Percentiles rank a stretch among this genome's conserved stretches.
Conservation (phyloP, 345 rosid genomes). For the Erodium maritimum region DNA sequence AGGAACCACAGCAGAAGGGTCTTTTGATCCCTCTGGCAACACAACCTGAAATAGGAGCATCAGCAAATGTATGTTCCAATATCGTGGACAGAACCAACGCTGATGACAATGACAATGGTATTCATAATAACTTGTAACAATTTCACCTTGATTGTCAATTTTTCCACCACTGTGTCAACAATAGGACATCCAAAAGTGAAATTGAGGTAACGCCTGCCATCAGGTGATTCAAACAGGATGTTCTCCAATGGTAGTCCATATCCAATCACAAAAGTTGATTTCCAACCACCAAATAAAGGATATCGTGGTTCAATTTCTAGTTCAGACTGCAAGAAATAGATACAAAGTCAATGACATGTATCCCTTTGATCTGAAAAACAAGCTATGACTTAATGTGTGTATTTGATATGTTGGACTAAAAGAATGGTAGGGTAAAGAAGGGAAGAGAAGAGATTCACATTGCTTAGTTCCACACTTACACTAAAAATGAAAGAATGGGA, state of each 20-base stretch:
- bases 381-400: neutral
- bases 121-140: neutral
- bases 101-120: neutral
- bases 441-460: too few relatives aligned
- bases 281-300: conserved; percentile 99
- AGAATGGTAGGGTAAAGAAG: too few relatives aligned
- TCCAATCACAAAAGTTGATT: conserved; percentile 81
- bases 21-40: conserved; percentile 91
- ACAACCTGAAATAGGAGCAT: conserved; percentile 59
- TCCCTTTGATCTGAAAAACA: neutral
- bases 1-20: conserved; percentile 72
- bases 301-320: conserved; percentile 93
- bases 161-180: conserved; percentile 73
- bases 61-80: conserved; percentile 6
- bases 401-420: too few relatives aligned
- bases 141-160: conserved; percentile 75
- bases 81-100: neutral
- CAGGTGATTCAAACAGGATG: conserved; percentile 75
- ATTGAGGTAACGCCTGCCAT: conserved; percentile 89
- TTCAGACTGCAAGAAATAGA: conserved; percentile 57
- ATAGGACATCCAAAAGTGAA: conserved; percentile 95
- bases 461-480: too few relatives aligned
- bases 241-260: conserved; percentile 85
- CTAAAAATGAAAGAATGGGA: too few relatives aligned
- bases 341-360: conserved; percentile 6